phyloP scores from a whole-genome alignment of 1,284 basidiomycete species.

The Sporisorium scitamineum region DNA sequence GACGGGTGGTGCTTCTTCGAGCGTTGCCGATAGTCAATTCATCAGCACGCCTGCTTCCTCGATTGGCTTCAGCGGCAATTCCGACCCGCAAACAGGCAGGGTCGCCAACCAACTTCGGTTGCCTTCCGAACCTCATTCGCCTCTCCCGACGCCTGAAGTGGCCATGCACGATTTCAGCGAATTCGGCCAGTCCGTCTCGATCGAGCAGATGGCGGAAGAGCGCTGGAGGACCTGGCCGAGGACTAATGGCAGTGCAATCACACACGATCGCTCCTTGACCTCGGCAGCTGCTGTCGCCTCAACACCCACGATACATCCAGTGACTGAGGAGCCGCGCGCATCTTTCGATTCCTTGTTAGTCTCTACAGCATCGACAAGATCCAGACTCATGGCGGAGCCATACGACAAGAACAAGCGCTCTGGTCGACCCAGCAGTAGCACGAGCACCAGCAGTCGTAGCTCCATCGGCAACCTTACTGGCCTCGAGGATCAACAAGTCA shows the following conservation, averaged over 20 bases:
- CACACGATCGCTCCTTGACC: background rate
- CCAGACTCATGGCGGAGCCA: conserved; percentile 34
- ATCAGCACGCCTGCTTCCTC: conserved; percentile 21
- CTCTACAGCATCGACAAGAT: conserved; percentile 15
- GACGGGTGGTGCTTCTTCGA: background rate
- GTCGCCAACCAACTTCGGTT: background rate
- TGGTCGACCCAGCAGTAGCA: conserved; percentile 29
- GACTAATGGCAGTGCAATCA: conserved; percentile 1
- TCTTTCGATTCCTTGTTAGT: conserved; percentile 19
- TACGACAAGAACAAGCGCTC: conserved; percentile 34
- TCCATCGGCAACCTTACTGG: conserved; percentile 15
- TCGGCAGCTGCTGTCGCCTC: background rate
- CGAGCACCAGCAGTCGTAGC: conserved; percentile 31
- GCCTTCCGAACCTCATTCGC: background rate
- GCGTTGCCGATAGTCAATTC: background rate
- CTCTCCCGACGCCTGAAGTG: conserved; percentile 14
- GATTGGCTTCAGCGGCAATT: conserved; percentile 11
- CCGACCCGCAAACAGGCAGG: background rate
- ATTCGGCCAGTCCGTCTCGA: conserved; percentile 41
- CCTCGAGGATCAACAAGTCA: conserved; percentile 7
- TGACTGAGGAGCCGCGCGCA: conserved; percentile 2
- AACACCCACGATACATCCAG: background rate
- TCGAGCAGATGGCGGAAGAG: conserved; percentile 42
- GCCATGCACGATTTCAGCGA: conserved; percentile 43
- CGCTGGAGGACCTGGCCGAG: conserved; percentile 44